These are phyloP conservation scores for Manihot esculenta DNA, from an alignment of 441 rosid species.

Conservation along the genomic window DNA sequence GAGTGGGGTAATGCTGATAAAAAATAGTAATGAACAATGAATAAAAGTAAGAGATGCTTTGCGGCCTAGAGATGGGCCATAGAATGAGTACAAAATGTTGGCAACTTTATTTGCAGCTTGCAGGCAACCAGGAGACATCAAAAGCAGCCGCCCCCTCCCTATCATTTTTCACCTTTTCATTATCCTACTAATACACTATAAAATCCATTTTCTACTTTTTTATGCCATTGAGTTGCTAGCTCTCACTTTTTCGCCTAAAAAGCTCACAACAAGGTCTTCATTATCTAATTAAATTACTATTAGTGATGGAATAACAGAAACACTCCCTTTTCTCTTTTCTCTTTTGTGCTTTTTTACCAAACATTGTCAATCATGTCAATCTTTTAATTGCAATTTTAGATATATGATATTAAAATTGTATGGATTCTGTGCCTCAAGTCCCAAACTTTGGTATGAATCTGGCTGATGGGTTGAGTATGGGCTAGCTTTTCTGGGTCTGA, in stretches of 20 bases:
- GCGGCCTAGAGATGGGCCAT: constrained; percentile 23
- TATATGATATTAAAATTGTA: too few relatives aligned
- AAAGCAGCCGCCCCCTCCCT: constrained; percentile 22
- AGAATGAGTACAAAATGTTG: constrained; percentile 12
- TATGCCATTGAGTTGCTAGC: background rate
- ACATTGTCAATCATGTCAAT: background rate
- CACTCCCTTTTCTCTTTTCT: background rate
- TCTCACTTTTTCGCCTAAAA: background rate
- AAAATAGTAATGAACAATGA: background rate
- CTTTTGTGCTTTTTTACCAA: constrained; percentile 15
- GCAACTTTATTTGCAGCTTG: constrained; percentile 20
- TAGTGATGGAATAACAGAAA: too few relatives aligned
- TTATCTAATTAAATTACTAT: background rate
- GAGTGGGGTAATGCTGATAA: background rate
- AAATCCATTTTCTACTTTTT: background rate
- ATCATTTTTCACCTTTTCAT: background rate
- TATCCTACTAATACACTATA: too few relatives aligned
- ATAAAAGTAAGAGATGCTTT: background rate
- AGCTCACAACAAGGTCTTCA: background rate
- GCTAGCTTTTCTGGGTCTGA: too few relatives aligned
- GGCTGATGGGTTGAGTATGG: too few relatives aligned
- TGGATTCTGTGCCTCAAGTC: too few relatives aligned
- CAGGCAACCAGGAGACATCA: constrained; percentile 25
- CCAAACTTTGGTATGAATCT: too few relatives aligned
- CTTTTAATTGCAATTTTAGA: too few relatives aligned